Evolutionary conservation across 2,329 filamentous ascomycete species (phyloP).

Genomic region (Aspergillus viridinutans): DNA sequence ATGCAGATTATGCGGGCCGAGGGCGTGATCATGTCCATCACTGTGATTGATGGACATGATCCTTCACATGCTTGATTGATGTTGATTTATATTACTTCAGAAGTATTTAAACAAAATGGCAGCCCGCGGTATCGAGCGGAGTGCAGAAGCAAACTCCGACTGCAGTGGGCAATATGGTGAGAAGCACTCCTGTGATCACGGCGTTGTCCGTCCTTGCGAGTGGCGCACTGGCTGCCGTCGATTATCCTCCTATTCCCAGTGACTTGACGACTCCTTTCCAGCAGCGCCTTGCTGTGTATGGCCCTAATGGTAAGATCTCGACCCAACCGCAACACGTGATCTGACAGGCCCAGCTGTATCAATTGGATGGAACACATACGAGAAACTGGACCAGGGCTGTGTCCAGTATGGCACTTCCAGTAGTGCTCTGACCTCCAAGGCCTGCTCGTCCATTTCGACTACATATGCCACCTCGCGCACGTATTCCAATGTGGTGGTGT

Average conservation of each 20-base stretch:
- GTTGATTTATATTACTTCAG: not conserved
- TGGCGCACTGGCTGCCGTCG: constrained; percentile 24
- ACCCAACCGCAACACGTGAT: not conserved
- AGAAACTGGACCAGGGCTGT: constrained; percentile 43
- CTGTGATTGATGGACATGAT: not conserved
- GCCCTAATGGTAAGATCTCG: constrained; percentile 42
- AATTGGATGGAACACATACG: constrained; percentile 57
- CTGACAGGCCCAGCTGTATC: constrained; percentile 41
- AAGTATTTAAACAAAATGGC: not conserved
- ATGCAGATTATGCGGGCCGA: not conserved
- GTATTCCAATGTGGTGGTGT: constrained; percentile 47
- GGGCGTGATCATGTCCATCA: not conserved
- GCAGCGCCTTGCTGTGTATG: constrained; percentile 51
- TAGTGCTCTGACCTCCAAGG: constrained; percentile 33
- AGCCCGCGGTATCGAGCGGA: not conserved
- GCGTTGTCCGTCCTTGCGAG: constrained; percentile 24
- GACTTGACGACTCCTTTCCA: constrained; percentile 53
- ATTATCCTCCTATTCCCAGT: constrained; percentile 44
- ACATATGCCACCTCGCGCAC: constrained; percentile 55
- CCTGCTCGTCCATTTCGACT: constrained; percentile 45
- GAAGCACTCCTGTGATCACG: constrained; percentile 9
- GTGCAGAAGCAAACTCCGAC: not conserved
- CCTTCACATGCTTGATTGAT: not conserved
- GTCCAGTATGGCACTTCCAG: constrained; percentile 50
- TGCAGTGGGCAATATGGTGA: not conserved